These are phyloP conservation scores for Dactylellina leptospora DNA, from an alignment of 2,329 filamentous ascomycete species.

Conservation along the genomic window DNA sequence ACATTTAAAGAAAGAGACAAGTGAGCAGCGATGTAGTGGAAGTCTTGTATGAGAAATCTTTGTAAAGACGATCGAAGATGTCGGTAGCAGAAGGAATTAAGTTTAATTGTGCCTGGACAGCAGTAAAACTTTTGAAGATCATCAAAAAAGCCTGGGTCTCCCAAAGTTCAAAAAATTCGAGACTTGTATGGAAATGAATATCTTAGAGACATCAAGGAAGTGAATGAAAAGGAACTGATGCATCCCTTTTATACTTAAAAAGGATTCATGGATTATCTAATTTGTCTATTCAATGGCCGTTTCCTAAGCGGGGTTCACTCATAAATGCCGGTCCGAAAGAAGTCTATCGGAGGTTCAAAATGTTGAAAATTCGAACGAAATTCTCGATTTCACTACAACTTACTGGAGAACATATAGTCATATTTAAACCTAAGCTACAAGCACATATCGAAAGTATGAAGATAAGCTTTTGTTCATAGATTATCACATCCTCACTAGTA, in stretches of 20 bases:
- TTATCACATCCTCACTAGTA: neutral
- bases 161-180: too few relatives aligned
- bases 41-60: too few relatives aligned
- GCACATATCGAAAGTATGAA: neutral
- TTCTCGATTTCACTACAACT: slow-evolving; percentile 7
- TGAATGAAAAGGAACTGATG: neutral
- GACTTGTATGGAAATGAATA: neutral
- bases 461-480: slow-evolving; percentile 1
- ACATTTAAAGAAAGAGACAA: too few relatives aligned
- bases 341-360: slow-evolving; percentile 18
- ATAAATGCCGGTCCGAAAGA: slow-evolving; percentile 11
- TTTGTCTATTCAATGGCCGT: neutral
- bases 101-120: too few relatives aligned
- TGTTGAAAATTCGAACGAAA: neutral
- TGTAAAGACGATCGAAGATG: too few relatives aligned
- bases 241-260: slow-evolving; percentile 30
- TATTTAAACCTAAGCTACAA: slow-evolving; percentile 6
- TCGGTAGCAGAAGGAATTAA: too few relatives aligned
- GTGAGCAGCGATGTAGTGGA: too few relatives aligned
- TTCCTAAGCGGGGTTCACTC: slow-evolving; percentile 24
- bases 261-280: slow-evolving; percentile 29
- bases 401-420: slow-evolving; percentile 22
- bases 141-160: too few relatives aligned
- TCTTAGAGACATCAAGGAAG: neutral
- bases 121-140: too few relatives aligned